These are phyloP conservation scores for Neurospora sp. DNA, from an alignment of 495 filamentous ascomycete genomes.

Conservation along the genomic window DNA sequence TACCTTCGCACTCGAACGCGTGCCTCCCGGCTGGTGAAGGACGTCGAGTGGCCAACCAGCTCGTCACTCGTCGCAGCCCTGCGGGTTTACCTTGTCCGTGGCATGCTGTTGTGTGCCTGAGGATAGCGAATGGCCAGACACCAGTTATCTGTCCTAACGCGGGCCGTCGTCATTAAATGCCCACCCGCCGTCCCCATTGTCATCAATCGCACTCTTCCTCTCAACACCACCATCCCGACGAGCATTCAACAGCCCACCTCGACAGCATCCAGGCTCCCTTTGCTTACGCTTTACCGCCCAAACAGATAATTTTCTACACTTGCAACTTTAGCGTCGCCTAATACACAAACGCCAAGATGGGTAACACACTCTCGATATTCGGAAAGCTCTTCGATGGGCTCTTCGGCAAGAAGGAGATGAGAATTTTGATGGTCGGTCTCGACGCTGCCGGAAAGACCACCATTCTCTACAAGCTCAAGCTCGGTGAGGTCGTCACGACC, in stretches of 20 bases:
- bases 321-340: constrained; percentile 9
- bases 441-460: constrained; percentile 99
- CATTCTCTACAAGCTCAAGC: constrained; percentile 99
- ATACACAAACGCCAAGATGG: constrained; percentile 22
- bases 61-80: background rate
- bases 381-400: constrained; percentile 69
- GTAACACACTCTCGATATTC: constrained; percentile 13
- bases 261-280: background rate
- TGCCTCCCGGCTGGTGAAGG: background rate
- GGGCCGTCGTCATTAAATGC: constrained; percentile 4
- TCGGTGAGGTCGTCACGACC: constrained; percentile 99
- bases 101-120: background rate
- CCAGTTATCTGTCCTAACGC: background rate
- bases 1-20: background rate
- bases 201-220: constrained; percentile 3
- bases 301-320: constrained; percentile 5
- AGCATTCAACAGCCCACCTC: background rate
- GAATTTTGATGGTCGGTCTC: constrained; percentile 98
- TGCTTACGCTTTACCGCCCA: constrained; percentile 8
- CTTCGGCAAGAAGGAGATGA: constrained; percentile 99
- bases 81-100: background rate
- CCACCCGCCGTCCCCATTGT: constrained; percentile 4
- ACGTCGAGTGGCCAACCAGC: background rate
- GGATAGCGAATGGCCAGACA: background rate
- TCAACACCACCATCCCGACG: background rate